These are phyloP conservation scores for Protomyces lactucae-debilis DNA, from an alignment of 1,139 yeast species.

Conservation along the genomic window DNA sequence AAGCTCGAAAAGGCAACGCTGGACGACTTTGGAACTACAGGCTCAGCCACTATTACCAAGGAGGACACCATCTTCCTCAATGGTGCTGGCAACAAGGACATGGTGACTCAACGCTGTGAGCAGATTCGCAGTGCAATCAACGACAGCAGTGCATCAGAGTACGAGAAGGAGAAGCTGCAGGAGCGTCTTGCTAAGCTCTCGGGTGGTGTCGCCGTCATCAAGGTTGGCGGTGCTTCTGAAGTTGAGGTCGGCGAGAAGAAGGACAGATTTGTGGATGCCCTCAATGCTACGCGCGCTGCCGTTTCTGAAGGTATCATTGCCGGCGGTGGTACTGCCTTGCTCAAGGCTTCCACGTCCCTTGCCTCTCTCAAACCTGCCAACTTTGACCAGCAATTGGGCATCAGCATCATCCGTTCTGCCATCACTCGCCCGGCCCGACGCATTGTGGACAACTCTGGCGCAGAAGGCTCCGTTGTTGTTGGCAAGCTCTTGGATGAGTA, in stretches of 20 bases:
- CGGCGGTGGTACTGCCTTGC: constrained; percentile 99
- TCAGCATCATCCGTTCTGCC: constrained; percentile 90
- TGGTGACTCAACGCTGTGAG: constrained; percentile 86
- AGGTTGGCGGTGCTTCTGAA: constrained; percentile 98
- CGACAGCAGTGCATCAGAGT: constrained; percentile 73
- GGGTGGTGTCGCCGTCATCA: constrained; percentile 98
- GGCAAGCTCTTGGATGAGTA: constrained; percentile 84
- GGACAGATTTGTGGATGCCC: constrained; percentile 98
- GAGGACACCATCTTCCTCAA: constrained; percentile 94
- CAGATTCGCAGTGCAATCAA: constrained; percentile 83
- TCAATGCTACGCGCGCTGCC: constrained; percentile 99
- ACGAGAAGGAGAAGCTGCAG: constrained; percentile 95
- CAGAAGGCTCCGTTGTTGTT: constrained; percentile 95
- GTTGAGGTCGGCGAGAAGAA: constrained; percentile 99
- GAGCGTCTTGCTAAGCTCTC: constrained; percentile 97
- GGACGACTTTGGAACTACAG: constrained; percentile 89
- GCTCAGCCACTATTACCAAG: constrained; percentile 89
- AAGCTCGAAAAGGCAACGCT: constrained; percentile 95
- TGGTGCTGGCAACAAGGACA: constrained; percentile 92
- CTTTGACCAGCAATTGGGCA: constrained; percentile 98
- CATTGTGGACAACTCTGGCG: constrained; percentile 97
- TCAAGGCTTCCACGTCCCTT: constrained; percentile 84
- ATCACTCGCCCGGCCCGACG: constrained; percentile 96
- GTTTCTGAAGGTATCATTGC: constrained; percentile 99
- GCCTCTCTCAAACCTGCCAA: constrained; percentile 76